phyloP scores from a whole-genome alignment of 2,329 filamentous ascomycete species.

The Metarhizium anisopliae region DNA sequence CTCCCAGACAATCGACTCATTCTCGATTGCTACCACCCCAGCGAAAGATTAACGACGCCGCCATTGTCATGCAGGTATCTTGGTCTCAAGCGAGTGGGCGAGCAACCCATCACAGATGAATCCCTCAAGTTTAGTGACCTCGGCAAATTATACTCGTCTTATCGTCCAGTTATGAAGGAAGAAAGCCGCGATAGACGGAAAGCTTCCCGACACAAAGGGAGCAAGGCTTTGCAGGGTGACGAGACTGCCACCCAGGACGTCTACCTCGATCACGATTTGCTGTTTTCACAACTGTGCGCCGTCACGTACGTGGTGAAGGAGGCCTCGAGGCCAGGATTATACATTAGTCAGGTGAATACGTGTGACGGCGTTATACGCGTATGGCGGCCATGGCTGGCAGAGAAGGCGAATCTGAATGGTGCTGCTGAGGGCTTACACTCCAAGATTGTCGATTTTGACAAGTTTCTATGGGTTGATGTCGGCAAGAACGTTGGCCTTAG shows the following conservation, averaged over 20 bases:
- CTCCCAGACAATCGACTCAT: conserved; percentile 48
- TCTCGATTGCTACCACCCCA: conserved; percentile 71
- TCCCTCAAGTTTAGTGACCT: conserved; percentile 13
- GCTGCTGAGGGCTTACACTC: neutral
- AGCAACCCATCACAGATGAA: conserved; percentile 3
- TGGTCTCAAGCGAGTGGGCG: conserved; percentile 35
- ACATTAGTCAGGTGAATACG: conserved; percentile 19
- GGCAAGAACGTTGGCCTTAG: conserved; percentile 57
- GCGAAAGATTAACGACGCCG: conserved; percentile 57
- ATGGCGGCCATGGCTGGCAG: conserved; percentile 62
- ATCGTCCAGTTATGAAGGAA: too few species aligned
- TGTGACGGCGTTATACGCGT: conserved; percentile 61
- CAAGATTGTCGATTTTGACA: conserved; percentile 5
- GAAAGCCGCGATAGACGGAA: too few species aligned
- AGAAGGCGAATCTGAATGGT: conserved; percentile 19
- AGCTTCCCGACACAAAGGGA: too few species aligned
- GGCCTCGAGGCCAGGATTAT: conserved; percentile 50
- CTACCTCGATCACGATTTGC: conserved; percentile 57
- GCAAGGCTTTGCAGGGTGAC: too few species aligned
- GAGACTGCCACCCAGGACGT: conserved; percentile 46
- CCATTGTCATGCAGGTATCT: conserved; percentile 59
- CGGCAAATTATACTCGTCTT: too few species aligned
- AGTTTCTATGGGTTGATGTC: conserved; percentile 60
- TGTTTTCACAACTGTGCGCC: conserved; percentile 67
- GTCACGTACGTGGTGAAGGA: conserved; percentile 60